Conservation (phyloP, 768 basidiomycete genomes). For the Ephemerocybe angulata region DNA sequence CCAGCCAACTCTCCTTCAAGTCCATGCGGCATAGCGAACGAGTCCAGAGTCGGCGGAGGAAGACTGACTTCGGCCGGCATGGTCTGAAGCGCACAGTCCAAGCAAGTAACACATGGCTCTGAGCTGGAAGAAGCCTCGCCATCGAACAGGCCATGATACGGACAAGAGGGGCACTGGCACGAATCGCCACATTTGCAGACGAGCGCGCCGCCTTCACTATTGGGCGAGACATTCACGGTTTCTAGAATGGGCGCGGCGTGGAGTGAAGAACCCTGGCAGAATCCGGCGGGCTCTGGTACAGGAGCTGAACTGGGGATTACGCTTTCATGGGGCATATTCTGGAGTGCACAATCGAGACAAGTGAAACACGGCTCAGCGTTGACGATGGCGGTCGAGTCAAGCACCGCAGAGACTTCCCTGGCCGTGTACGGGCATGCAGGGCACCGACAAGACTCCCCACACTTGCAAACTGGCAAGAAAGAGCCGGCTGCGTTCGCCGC, state of each 20-base stretch:
- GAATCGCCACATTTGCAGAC: background rate
- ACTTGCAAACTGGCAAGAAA: background rate
- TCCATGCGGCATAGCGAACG: no score
- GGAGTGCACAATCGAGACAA: background rate
- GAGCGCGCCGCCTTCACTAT: no score
- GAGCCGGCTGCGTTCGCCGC: slow-evolving; percentile 21
- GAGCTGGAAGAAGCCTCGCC: no score
- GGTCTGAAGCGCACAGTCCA: background rate
- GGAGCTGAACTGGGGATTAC: background rate
- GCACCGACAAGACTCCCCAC: background rate
- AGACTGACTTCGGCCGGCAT: no score
- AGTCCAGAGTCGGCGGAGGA: no score
- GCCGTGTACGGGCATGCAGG: background rate
- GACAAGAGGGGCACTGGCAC: background rate
- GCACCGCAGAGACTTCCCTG: no score
- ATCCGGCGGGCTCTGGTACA: no score
- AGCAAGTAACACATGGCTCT: background rate
- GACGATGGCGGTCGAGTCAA: background rate
- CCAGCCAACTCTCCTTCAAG: no score
- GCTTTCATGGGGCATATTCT: background rate
- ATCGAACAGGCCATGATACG: background rate
- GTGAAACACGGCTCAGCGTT: background rate
- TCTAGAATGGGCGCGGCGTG: background rate
- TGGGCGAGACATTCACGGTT: background rate
- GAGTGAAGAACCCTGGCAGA: no score